Base-by-base conservation (phyloP, 2,329 filamentous ascomycete species). In the Paecilomyces niveus region DNA sequence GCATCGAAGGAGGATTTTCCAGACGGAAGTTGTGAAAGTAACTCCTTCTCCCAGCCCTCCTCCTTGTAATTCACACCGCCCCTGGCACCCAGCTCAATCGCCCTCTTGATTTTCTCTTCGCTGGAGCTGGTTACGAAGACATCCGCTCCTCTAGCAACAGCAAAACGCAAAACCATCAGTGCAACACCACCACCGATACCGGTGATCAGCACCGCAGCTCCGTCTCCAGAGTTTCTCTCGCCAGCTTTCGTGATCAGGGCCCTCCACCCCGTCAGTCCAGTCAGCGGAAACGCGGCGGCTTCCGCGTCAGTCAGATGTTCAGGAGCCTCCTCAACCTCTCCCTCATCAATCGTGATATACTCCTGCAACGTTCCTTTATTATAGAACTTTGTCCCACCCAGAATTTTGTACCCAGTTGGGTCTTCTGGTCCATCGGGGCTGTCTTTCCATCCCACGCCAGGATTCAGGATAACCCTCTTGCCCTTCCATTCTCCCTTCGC, bases 171-270 rank as follows among this genome's bases (percentile, higher is more conserved):
- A 5, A 84, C 88, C 78, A 90, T 87, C 57, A 97, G 78, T 33
- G 93, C 93, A 0, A 97, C 93, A 51, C 93, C 93, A 35, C 93
- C 93, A 0, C 93, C 93, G 72, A 97, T 95, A 0, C 93, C 93
- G 3, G 93, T 97, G 50, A 97, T 77, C 32, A 97, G 78, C 3
- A 97, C 80, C 69, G 95, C 96, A 61, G 83, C 78, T 2, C 90
- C 90, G 0, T 72, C 65, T 4, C 70, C 64, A 15, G 76, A 71
- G 58, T 79, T 79, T 53, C 76, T 74, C 63, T 87, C 85, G 4
- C 81, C 83, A 54, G 83, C 86, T 80, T 97, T 97, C 6, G 84
- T 88, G 55, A 94, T 84, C 51, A 95, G 78, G 0, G 92, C 93
- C 52, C 94, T 81, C 91, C 91, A 97, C 6, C 84, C 93, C 1